Evolutionary conservation across 2,329 filamentous ascomycete species (phyloP).

Genomic region (Thielaviopsis populi): DNA sequence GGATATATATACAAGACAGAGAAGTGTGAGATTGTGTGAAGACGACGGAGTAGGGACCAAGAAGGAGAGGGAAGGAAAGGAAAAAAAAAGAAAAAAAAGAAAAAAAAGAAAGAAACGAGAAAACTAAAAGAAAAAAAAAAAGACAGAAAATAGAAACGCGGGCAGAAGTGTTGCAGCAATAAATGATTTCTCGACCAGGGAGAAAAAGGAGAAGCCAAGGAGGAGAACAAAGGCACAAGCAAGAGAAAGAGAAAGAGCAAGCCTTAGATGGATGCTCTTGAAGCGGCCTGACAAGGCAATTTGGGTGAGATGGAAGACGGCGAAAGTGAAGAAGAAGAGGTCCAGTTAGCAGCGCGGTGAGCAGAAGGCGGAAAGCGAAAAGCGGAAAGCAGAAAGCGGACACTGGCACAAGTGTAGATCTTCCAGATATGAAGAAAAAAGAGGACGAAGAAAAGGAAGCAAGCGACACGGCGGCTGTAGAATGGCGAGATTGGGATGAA

Average conservation of each 20-base stretch:
- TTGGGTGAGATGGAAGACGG: background rate
- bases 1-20: background rate
- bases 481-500: background rate
- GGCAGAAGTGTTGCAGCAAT: conserved; percentile 5
- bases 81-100: background rate
- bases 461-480: conserved; percentile 12
- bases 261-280: no score
- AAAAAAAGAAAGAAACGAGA: background rate
- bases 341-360: background rate
- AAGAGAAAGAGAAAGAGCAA: background rate
- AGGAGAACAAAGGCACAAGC: background rate
- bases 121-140: background rate
- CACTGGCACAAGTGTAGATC: background rate
- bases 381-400: no score
- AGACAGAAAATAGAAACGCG: conserved; percentile 10
- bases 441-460: conserved; percentile 15
- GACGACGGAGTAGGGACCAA: background rate
- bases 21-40: background rate
- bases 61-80: background rate
- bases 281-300: no score
- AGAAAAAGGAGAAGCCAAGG: background rate
- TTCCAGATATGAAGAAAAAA: conserved; percentile 10
- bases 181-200: background rate
- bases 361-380: no score
- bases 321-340: background rate